A percentile compares a stretch with the other conserved stretches of the same genome.
Evolutionary conservation across 495 filamentous ascomycete species (phyloP).

Genomic region (Trichoderma erinaceum): DNA sequence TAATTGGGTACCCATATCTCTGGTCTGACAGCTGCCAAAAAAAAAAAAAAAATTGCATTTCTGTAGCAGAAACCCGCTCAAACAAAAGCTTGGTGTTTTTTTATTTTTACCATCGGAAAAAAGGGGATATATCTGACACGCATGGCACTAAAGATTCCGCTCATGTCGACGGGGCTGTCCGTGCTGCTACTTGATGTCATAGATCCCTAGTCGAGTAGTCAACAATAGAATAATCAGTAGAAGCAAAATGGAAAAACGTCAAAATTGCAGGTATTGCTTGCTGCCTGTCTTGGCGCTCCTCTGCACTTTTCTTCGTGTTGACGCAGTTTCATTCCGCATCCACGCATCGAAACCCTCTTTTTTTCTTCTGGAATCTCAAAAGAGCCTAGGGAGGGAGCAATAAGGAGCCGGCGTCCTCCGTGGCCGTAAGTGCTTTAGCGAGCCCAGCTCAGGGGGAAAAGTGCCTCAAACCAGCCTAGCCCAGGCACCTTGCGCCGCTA

Average conservation of each 20-base stretch:
- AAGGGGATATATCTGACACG: neutral
- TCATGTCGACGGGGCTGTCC: neutral
- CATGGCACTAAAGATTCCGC: neutral
- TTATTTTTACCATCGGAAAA: too few species aligned
- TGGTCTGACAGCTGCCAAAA: too few species aligned
- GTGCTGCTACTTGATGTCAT: neutral
- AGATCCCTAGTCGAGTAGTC: neutral
- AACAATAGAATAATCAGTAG: too few species aligned
- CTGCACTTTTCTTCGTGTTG: neutral
- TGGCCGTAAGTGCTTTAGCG: neutral
- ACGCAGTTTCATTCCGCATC: neutral
- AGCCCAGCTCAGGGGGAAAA: constrained; percentile 9
- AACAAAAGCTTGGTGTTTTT: too few species aligned
- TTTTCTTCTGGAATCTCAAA: neutral
- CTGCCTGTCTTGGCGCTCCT: too few species aligned
- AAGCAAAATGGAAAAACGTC: neutral
- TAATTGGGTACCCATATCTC: too few species aligned
- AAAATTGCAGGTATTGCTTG: too few species aligned
- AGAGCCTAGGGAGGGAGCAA: neutral
- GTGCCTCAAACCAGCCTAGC: neutral
- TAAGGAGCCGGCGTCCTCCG: constrained; percentile 1
- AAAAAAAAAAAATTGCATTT: too few species aligned
- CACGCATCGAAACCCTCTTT: neutral
- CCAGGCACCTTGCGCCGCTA: constrained; percentile 7
- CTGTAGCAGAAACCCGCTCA: too few species aligned